Percentiles rank a stretch among this genome's conserved stretches.
Conservation (phyloP, 345 rosid genomes). For the Dovyalis caffra region DNA sequence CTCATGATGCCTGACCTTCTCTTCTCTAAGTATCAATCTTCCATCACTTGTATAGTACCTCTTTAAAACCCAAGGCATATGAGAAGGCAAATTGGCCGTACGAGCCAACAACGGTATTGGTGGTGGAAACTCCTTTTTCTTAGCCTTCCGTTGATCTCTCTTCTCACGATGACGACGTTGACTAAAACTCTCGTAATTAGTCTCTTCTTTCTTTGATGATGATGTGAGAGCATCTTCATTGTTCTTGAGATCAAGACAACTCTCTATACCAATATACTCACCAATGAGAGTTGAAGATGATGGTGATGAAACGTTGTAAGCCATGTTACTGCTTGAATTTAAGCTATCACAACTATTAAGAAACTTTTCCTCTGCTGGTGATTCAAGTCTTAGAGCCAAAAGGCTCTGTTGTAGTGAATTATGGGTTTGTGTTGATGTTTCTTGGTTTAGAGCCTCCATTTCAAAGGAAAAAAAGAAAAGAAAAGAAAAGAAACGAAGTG, state of each 20-base stretch:
- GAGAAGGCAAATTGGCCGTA: slow-evolving; percentile 45
- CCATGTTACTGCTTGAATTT: slow-evolving; percentile 11
- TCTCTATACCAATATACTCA: slow-evolving; percentile 80
- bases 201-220: not conserved
- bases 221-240: slow-evolving; percentile 14
- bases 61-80: slow-evolving; percentile 65
- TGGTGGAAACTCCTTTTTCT: slow-evolving; percentile 61
- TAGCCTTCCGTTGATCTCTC: slow-evolving; percentile 4
- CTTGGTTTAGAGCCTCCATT: slow-evolving; percentile 20
- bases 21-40: slow-evolving; percentile 59
- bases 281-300: slow-evolving; percentile 41
- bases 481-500: not conserved
- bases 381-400: slow-evolving; percentile 9
- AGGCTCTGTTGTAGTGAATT: not conserved
- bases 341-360: not conserved
- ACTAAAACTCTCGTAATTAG: not conserved
- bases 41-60: slow-evolving; percentile 67
- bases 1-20: slow-evolving; percentile 61
- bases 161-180: not conserved
- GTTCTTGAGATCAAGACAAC: slow-evolving; percentile 57
- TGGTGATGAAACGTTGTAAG: slow-evolving; percentile 27
- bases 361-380: slow-evolving; percentile 6
- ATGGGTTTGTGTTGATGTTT: not conserved
- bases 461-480: not conserved
- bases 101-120: slow-evolving; percentile 60